Percentiles rank a stretch among this genome's conserved stretches.
Conservation (phyloP, 805 yeast genomes). For the Candida succiphila region DNA sequence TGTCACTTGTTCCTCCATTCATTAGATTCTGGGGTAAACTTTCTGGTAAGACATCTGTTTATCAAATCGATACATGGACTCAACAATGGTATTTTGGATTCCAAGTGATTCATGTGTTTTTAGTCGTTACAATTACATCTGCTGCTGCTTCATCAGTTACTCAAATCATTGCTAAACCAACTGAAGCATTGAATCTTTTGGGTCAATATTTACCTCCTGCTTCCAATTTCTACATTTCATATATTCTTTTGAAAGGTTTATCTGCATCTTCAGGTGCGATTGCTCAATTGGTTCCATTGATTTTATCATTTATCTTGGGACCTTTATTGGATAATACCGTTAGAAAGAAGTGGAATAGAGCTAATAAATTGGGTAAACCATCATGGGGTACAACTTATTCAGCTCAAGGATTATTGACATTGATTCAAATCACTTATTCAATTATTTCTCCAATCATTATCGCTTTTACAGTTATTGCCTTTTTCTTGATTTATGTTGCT, state of each 20-base stretch:
- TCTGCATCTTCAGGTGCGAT: slow-evolving; percentile 67
- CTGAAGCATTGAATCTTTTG: slow-evolving; percentile 61
- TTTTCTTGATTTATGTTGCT: slow-evolving; percentile 49
- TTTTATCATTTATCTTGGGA: slow-evolving; percentile 64
- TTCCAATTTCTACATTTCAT: slow-evolving; percentile 81
- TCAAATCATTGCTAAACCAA: slow-evolving; percentile 57
- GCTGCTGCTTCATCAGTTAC: slow-evolving; percentile 73
- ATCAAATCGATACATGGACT: slow-evolving; percentile 68
- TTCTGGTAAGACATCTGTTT: slow-evolving; percentile 62
- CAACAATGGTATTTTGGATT: slow-evolving; percentile 87
- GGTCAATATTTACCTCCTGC: slow-evolving; percentile 79
- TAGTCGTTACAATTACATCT: slow-evolving; percentile 77
- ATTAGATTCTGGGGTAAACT: slow-evolving; percentile 68
- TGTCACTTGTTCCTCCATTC: slow-evolving; percentile 80
- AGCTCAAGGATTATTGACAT: slow-evolving; percentile 59
- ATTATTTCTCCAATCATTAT: slow-evolving; percentile 68
- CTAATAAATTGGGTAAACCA: slow-evolving; percentile 51
- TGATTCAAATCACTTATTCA: slow-evolving; percentile 66
- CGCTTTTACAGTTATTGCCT: slow-evolving; percentile 54
- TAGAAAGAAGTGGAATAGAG: slow-evolving; percentile 82
- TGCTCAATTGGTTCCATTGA: slow-evolving; percentile 64
- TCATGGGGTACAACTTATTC: slow-evolving; percentile 84
- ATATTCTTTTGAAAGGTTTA: slow-evolving; percentile 74
- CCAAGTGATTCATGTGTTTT: slow-evolving; percentile 82
- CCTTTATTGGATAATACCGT: slow-evolving; percentile 76